These are phyloP conservation scores for Podospora appendiculata DNA, from an alignment of 495 filamentous ascomycete genomes.

Conservation along the genomic window DNA sequence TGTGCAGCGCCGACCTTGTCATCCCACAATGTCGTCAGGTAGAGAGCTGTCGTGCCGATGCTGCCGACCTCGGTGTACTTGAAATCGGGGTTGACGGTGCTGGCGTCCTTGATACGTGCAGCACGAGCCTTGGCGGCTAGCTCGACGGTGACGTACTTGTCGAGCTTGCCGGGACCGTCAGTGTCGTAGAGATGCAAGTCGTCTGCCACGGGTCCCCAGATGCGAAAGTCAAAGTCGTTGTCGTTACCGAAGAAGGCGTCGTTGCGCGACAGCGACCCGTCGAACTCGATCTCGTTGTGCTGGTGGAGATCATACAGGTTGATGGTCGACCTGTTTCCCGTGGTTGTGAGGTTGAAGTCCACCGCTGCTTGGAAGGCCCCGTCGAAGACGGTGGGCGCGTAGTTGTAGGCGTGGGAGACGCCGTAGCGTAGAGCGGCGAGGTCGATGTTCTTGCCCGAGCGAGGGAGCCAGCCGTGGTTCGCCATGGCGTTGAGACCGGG, in stretches of 20 bases:
- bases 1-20: conserved; percentile 9
- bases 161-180: conserved; percentile 2
- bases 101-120: conserved; percentile 13
- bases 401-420: conserved; percentile 15
- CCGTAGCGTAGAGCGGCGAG: conserved; percentile 11
- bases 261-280: conserved; percentile 19
- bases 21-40: conserved; percentile 16
- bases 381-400: conserved; percentile 15
- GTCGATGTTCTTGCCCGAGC: conserved; percentile 34
- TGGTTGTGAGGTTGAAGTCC: conserved; percentile 13
- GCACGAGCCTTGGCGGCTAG: conserved; percentile 17
- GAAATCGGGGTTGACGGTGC: conserved; percentile 9
- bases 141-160: conserved; percentile 18
- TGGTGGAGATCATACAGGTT: conserved; percentile 16
- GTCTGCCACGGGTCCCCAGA: conserved; percentile 11
- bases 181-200: conserved; percentile 7
- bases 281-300: conserved; percentile 24
- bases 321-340: conserved; percentile 18
- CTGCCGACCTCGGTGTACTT: conserved; percentile 16
- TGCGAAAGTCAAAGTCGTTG: conserved; percentile 13
- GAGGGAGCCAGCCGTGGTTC: conserved; percentile 49
- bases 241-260: conserved; percentile 20
- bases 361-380: conserved; percentile 15
- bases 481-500: conserved; percentile 48
- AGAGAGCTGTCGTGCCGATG: conserved; percentile 18